Conservation (phyloP, 2,329 filamentous ascomycete species). For the Paracamarosporium sp. region DNA sequence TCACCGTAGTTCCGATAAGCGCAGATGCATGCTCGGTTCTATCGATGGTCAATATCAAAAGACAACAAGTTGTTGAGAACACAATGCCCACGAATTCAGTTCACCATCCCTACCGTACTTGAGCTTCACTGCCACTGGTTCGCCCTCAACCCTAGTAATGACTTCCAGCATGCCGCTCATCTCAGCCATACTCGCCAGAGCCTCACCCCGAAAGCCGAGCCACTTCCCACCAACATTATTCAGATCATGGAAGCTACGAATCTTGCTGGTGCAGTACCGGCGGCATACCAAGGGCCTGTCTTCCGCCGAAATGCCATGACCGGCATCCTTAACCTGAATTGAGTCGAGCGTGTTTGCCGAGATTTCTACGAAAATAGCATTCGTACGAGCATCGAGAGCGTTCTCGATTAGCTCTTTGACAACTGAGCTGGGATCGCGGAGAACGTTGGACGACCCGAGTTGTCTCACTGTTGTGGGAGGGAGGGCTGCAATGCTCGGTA, state of each 20-base stretch:
- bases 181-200: conserved; percentile 70
- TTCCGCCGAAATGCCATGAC: conserved; percentile 69
- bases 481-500: conserved; percentile 48
- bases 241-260: conserved; percentile 69
- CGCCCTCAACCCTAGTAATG: conserved; percentile 68
- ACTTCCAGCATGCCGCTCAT: conserved; percentile 64
- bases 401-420: conserved; percentile 83
- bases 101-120: conserved; percentile 60
- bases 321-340: conserved; percentile 71
- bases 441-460: conserved; percentile 66
- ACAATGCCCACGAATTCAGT: conserved; percentile 47
- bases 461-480: conserved; percentile 56
- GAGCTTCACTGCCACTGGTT: conserved; percentile 63
- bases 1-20: conserved; percentile 73
- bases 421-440: conserved; percentile 66
- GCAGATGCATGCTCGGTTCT: conserved; percentile 54
- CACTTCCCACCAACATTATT: conserved; percentile 61
- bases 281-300: conserved; percentile 70
- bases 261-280: conserved; percentile 76
- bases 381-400: conserved; percentile 74
- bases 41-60: conserved; percentile 9
- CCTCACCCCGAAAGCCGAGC: conserved; percentile 80
- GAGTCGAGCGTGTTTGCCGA: conserved; percentile 71
- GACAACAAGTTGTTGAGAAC: not conserved
- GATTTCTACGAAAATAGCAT: conserved; percentile 68